phyloP scores from a whole-genome alignment of 305 asterid species.

The Coffea humblotiana region DNA sequence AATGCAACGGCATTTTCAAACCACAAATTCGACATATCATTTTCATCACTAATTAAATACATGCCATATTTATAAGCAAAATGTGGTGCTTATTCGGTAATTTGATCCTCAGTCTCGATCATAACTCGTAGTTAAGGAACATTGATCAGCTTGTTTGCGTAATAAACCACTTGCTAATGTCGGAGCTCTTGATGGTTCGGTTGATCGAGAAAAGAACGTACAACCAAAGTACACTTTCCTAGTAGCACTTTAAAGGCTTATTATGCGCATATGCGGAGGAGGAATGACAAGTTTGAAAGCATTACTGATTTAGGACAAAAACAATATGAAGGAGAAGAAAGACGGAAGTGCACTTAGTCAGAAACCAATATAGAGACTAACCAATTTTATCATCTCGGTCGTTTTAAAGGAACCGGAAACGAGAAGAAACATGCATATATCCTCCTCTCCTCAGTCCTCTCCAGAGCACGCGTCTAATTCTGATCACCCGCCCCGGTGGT shows the following conservation, averaged over 20 bases:
- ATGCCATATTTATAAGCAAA: neutral
- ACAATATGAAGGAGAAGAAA: neutral
- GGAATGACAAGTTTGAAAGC: neutral
- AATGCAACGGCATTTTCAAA: neutral
- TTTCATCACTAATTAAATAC: neutral
- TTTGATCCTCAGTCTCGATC: neutral
- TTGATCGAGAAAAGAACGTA: neutral
- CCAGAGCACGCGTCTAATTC: no score
- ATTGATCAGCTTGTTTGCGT: neutral
- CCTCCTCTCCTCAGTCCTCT: no score
- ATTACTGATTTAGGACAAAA: neutral
- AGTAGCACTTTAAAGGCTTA: neutral
- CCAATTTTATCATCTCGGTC: no score
- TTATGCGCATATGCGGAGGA: neutral
- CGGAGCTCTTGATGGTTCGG: neutral
- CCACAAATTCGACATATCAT: neutral
- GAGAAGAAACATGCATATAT: no score
- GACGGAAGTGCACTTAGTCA: neutral
- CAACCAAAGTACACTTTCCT: neutral
- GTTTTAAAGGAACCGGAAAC: no score
- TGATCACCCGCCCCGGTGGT: no score
- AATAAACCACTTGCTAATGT: slow-evolving; percentile 1
- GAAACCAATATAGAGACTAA: neutral
- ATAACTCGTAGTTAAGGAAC: neutral
- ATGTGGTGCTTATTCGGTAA: neutral